Percentiles rank a stretch among this genome's conserved stretches.
Conservation (phyloP, 441 rosid genomes). For the Adansonia madagascariensis region DNA sequence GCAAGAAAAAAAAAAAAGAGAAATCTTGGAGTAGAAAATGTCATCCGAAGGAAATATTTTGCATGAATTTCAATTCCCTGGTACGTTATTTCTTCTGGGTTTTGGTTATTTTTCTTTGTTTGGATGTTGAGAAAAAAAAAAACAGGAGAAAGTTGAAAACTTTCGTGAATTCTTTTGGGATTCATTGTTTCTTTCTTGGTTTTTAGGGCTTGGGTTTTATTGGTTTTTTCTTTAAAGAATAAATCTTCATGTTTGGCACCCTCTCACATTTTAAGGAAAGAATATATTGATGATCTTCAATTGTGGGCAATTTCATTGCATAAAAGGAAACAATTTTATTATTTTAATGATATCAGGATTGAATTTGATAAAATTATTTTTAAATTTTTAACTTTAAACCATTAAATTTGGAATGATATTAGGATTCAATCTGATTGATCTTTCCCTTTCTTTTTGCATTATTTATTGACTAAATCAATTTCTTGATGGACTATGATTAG, state of each 20-base stretch:
- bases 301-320: background rate
- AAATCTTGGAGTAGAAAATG: slow-evolving; percentile 18
- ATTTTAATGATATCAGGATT: background rate
- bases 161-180: background rate
- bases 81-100: slow-evolving; percentile 23
- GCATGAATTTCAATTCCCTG: slow-evolving; percentile 33
- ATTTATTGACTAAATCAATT: background rate
- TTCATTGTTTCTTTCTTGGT: background rate
- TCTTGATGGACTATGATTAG: background rate
- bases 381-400: background rate
- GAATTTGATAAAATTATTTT: slow-evolving; percentile 6
- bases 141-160: slow-evolving; percentile 1
- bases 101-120: slow-evolving; percentile 12
- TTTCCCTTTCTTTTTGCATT: background rate
- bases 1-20: background rate
- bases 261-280: background rate
- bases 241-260: background rate
- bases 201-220: background rate
- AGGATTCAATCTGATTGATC: background rate
- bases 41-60: slow-evolving; percentile 16
- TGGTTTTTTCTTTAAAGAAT: background rate
- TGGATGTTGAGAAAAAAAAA: background rate
- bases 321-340: background rate
- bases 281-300: slow-evolving; percentile 8
- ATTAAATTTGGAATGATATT: background rate